Evolutionary conservation across 1,284 basidiomycete species (phyloP).

Genomic region (Tilletiopsis washingtonensis): DNA sequence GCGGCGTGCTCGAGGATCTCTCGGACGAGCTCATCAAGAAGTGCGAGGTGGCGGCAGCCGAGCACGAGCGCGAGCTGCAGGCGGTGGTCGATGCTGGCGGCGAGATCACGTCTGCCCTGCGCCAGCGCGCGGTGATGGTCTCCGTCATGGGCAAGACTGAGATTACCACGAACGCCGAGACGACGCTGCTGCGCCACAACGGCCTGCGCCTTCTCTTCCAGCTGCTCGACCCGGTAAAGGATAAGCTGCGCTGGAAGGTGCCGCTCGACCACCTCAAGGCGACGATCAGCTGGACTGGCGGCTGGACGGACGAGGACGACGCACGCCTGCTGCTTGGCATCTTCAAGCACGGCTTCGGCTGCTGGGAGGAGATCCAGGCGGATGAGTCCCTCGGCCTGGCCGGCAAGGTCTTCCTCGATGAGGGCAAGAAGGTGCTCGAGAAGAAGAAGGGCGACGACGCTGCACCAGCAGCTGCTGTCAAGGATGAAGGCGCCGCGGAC

Average conservation of each 20-base stretch:
- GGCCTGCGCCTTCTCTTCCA: conserved; percentile 84
- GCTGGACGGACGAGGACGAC: conserved; percentile 89
- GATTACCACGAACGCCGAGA: conserved; percentile 80
- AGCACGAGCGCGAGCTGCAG: conserved; percentile 59
- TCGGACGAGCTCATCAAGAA: conserved; percentile 85
- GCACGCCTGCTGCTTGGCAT: conserved; percentile 89
- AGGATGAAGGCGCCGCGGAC: conserved; percentile 26
- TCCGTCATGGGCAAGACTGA: conserved; percentile 80
- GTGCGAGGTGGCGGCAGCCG: conserved; percentile 73
- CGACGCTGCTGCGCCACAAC: conserved; percentile 78
- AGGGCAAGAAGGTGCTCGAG: conserved; percentile 53
- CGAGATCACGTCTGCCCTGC: conserved; percentile 52
- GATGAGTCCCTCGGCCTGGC: conserved; percentile 74
- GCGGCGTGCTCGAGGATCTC: conserved; percentile 79
- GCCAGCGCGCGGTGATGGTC: conserved; percentile 90
- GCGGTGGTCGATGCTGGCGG: conserved; percentile 63
- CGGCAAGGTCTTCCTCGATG: conserved; percentile 95
- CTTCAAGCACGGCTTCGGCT: conserved; percentile 87
- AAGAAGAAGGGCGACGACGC: conserved; percentile 54
- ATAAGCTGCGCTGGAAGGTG: conserved; percentile 72
- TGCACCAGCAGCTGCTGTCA: too few species aligned
- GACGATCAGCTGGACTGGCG: conserved; percentile 89
- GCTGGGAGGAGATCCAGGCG: conserved; percentile 91
- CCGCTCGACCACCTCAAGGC: conserved; percentile 88
- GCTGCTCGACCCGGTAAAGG: conserved; percentile 53